Evolutionary conservation across 768 basidiomycete species (phyloP).

Genomic region (Pleurotus giganteus): DNA sequence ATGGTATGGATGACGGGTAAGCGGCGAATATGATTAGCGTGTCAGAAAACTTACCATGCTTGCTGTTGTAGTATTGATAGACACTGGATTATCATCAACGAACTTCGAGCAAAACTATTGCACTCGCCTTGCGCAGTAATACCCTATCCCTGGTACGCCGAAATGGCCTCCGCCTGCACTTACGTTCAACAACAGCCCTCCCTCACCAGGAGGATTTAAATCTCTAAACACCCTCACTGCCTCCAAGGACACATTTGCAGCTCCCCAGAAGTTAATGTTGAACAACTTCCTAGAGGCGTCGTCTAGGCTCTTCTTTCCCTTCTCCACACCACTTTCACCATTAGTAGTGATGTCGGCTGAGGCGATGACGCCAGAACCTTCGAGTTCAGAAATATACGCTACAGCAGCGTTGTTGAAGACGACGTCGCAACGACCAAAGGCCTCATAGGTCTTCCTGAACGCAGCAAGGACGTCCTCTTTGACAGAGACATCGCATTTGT

Average conservation of each 20-base stretch:
- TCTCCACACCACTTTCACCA: no score
- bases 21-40: no score
- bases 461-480: constrained; percentile 16
- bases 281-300: constrained; percentile 32
- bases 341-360: no score
- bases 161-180: constrained; percentile 18
- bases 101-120: neutral
- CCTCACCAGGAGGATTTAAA: constrained; percentile 24
- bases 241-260: constrained; percentile 27
- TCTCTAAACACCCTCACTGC: constrained; percentile 35
- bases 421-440: constrained; percentile 17
- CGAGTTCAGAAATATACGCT: no score
- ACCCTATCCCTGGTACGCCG: neutral
- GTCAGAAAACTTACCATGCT: neutral
- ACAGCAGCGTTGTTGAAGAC: constrained; percentile 20
- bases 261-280: constrained; percentile 38
- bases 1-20: no score
- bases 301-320: no score
- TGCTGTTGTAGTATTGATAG: neutral
- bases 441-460: constrained; percentile 5
- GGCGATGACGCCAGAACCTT: no score
- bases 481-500: constrained; percentile 35
- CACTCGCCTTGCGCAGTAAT: neutral
- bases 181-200: constrained; percentile 29
- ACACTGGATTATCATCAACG: no score